A percentile compares a stretch with the other conserved stretches of the same genome.
These are phyloP conservation scores for Trichoderma simmonsii DNA, from an alignment of 2,329 filamentous ascomycete genomes.

Conservation along the genomic window DNA sequence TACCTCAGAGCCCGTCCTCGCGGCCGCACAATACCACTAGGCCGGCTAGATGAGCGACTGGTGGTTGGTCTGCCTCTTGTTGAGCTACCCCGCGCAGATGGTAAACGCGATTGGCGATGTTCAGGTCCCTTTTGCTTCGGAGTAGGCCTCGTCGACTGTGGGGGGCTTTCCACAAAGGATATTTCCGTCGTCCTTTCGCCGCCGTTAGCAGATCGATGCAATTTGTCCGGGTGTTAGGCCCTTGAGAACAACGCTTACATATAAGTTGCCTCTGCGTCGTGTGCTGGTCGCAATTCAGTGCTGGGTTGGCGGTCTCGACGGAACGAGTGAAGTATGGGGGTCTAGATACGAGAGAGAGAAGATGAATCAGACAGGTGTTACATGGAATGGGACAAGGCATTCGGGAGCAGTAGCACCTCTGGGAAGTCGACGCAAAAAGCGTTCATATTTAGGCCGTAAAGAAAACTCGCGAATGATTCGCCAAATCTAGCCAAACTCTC, in stretches of 20 bases:
- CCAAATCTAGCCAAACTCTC: conserved; percentile 90
- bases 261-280: conserved; percentile 75
- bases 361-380: not conserved
- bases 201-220: conserved; percentile 19
- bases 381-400: not conserved
- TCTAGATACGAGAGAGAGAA: conserved; percentile 45
- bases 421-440: conserved; percentile 98
- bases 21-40: conserved; percentile 46
- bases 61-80: conserved; percentile 29
- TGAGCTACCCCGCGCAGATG: conserved; percentile 42
- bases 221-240: not conserved
- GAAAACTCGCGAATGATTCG: conserved; percentile 91
- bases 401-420: conserved; percentile 56
- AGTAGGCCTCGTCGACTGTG: conserved; percentile 50
- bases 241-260: conserved; percentile 54
- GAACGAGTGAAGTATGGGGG: conserved; percentile 81
- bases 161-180: conserved; percentile 83
- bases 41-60: conserved; percentile 34
- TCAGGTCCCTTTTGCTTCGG: conserved; percentile 45
- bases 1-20: conserved; percentile 47
- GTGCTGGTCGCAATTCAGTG: conserved; percentile 31
- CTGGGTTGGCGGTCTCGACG: conserved; percentile 54
- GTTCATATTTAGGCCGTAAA: conserved; percentile 98
- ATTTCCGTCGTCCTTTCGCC: conserved; percentile 76
- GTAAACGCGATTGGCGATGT: conserved; percentile 46